Conservation (phyloP, 768 basidiomycete species). For the Myochromella boudieri region DNA sequence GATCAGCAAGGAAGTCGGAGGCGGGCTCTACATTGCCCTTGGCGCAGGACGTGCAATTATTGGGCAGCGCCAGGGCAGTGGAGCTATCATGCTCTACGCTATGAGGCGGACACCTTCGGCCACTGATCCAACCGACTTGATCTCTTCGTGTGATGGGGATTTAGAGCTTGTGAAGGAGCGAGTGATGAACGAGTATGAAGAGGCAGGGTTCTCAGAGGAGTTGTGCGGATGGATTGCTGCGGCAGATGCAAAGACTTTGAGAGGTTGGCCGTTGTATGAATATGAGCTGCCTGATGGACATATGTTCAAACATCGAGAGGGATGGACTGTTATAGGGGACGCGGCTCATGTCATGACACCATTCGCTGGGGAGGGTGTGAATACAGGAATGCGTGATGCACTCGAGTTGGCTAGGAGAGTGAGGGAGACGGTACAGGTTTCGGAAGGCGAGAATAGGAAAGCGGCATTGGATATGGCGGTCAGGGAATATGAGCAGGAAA, state of each 20-base stretch:
- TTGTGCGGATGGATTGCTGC: conserved; percentile 7
- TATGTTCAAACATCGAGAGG: conserved; percentile 7
- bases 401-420: conserved; percentile 18
- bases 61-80: conserved; percentile 12
- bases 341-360: conserved; percentile 27
- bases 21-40: conserved; percentile 24
- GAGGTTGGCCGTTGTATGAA: conserved; percentile 16
- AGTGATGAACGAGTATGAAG: conserved; percentile 7
- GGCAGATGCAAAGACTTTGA: conserved; percentile 9
- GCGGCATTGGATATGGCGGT: conserved; percentile 9
- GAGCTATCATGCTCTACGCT: conserved; percentile 14
- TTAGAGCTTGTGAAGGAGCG: not conserved
- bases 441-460: not conserved
- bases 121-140: not conserved
- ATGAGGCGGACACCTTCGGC: not conserved
- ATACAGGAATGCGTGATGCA: conserved; percentile 21
- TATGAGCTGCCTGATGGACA: conserved; percentile 15
- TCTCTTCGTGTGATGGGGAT: conserved; percentile 5
- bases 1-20: conserved; percentile 24
- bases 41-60: conserved; percentile 3
- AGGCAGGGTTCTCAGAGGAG: conserved; percentile 10
- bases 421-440: not conserved
- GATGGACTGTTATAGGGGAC: conserved; percentile 23
- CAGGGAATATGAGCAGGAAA: conserved; percentile 12
- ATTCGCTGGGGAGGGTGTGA: conserved; percentile 24